Percentiles rank a stretch among this genome's conserved stretches.
phyloP scores from a whole-genome alignment of 2,329 filamentous ascomycete genomes.

The Harringtonia lauricola region DNA sequence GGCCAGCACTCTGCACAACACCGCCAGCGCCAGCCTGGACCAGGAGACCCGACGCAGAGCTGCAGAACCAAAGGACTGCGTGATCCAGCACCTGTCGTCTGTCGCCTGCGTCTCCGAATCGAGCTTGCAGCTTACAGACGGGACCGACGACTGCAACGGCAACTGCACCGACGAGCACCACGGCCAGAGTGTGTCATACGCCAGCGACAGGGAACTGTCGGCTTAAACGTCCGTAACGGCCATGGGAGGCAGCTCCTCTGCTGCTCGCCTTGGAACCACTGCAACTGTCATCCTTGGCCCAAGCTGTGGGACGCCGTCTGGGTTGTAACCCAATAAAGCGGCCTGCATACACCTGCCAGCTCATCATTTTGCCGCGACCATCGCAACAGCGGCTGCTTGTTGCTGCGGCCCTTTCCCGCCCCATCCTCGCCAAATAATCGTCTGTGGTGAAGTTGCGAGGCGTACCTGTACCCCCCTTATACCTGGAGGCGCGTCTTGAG shows the following conservation, averaged over 20 bases:
- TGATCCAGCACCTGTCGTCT: too few relatives aligned
- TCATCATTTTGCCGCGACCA: constrained; percentile 3
- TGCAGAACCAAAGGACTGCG: too few relatives aligned
- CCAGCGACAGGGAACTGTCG: not conserved
- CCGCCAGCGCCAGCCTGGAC: too few relatives aligned
- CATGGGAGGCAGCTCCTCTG: constrained; percentile 7
- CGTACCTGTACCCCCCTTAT: constrained; percentile 7
- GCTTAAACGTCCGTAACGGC: constrained; percentile 2
- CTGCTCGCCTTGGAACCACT: constrained; percentile 4
- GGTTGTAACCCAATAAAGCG: constrained; percentile 11
- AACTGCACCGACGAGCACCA: not conserved
- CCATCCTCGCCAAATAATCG: constrained; percentile 4
- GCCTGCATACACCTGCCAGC: constrained; percentile 10
- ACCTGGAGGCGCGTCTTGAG: not conserved
- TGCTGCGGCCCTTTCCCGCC: constrained; percentile 7
- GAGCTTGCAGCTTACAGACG: too few relatives aligned
- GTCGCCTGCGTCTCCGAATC: too few relatives aligned
- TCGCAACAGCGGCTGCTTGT: constrained; percentile 1
- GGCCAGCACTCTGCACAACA: too few relatives aligned
- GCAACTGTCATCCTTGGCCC: constrained; percentile 9
- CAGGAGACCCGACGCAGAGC: too few relatives aligned
- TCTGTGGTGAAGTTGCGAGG: constrained; percentile 3
- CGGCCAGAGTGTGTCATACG: not conserved
- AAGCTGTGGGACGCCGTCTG: constrained; percentile 9
- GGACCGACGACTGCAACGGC: not conserved